Evolutionary conservation across 1,284 basidiomycete genomes (phyloP), one percentile per base, ranked within the genome.

Genomic region (Heterobasidion occidentale): DNA sequence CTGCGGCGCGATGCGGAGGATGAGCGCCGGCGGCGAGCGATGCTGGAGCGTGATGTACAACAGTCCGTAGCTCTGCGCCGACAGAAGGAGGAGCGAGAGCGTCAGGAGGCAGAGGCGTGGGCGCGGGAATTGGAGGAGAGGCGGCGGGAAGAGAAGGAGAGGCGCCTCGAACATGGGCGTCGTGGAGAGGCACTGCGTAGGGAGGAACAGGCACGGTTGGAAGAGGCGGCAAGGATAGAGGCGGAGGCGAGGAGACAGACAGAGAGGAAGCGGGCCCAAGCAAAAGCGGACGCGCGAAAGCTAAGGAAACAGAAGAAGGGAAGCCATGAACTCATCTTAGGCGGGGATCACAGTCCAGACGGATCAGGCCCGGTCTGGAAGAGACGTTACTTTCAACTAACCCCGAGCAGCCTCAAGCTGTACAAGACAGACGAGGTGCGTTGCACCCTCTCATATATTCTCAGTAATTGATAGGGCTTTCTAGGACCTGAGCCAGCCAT

Each of bases 291-390:
- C 56, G 77, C 81, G 9, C 67, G 73, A 50, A 64, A 69, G 36
- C 75, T 75, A 20, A 74, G 76, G 59, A 71, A 73, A 35, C 74
- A 73, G 55, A 74, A 60, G 67, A 64, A 34, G 65, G 63, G 38
- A 64, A 66, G 50, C 65, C 71, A 35, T 68, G 67, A 12, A 62
- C 67, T 52, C 53, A 60, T 77, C n/a, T 65, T 80, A 60, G 74
- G 73, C 7, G 87, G 86, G 84, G 82, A 76, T 86, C 6, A 86
- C 84, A 1, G 71, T 89, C 47, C 86, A 88, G 65, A 75, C 75
- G 1, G 70, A 74, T 19, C 78, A 80, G 20, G 76, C 9, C 65
- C 83, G 56, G 73, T 77, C 0, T 89, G 87, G 87, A 84, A 81
- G 63, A 74, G 87, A 56, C 73, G 86, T 19, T 87, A 79, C 61